Percentiles rank a stretch among this genome's conserved stretches.
Conservation (phyloP, 2,329 filamentous ascomycete genomes). For the Trichoderma asperellum region DNA sequence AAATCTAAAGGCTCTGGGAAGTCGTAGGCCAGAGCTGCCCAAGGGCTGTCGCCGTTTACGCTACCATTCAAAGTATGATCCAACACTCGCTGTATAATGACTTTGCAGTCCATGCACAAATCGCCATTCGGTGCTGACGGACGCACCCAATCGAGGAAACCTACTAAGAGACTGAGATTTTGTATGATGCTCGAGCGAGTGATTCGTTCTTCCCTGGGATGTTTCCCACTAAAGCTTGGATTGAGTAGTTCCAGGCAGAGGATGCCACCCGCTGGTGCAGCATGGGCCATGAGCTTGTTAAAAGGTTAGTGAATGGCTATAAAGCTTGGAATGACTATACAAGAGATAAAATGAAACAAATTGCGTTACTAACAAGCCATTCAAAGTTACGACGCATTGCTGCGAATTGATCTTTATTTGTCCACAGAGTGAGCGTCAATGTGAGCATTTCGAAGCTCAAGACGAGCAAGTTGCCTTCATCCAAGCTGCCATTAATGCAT, state of each 20-base stretch:
- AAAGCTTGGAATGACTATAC: background rate
- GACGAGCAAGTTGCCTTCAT: conserved; percentile 47
- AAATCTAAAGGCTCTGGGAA: conserved; percentile 39
- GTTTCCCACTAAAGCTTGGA: conserved; percentile 44
- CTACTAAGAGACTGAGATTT: conserved; percentile 55
- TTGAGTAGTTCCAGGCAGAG: conserved; percentile 55
- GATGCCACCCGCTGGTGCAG: conserved; percentile 54
- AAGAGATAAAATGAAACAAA: background rate
- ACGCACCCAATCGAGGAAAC: conserved; percentile 56
- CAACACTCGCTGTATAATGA: conserved; percentile 54
- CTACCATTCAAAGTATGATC: conserved; percentile 51
- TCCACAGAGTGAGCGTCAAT: conserved; percentile 53
- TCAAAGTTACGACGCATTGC: conserved; percentile 51
- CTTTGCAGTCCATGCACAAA: conserved; percentile 52
- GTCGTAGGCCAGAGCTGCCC: conserved; percentile 28
- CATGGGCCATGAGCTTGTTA: conserved; percentile 52
- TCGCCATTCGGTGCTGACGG: conserved; percentile 53
- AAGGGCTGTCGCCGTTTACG: conserved; percentile 33
- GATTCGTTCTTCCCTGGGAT: conserved; percentile 43
- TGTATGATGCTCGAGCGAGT: conserved; percentile 55
- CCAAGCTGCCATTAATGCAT: conserved; percentile 47
- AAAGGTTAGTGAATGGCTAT: background rate
- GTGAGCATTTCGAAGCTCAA: conserved; percentile 54
- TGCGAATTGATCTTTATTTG: conserved; percentile 51
- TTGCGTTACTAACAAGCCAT: conserved; percentile 48